Conservation (phyloP, 768 basidiomycete genomes). For the Naematelia aurantialba region DNA sequence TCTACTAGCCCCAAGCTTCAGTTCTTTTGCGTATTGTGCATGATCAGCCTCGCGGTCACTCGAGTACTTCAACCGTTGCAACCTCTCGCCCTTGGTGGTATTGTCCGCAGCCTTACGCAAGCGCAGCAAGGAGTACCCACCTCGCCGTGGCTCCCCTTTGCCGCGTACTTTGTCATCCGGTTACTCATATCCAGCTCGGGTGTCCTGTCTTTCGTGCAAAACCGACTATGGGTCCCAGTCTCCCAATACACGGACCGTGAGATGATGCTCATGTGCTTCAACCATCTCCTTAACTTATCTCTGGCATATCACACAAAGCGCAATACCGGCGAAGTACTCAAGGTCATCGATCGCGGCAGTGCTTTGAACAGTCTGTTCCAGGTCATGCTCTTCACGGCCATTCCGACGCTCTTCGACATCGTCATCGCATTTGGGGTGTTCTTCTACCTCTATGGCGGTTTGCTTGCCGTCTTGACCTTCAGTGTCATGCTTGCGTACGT, state of each 20-base stretch:
- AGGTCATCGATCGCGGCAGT: conserved; percentile 65
- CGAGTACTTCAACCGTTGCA: conserved; percentile 71
- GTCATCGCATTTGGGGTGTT: conserved; percentile 48
- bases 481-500: conserved; percentile 62
- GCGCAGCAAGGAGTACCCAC: not conserved
- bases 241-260: conserved; percentile 85
- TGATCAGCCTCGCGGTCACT: conserved; percentile 66
- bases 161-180: conserved; percentile 65
- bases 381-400: conserved; percentile 75
- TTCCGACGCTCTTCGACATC: conserved; percentile 79
- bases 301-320: conserved; percentile 76
- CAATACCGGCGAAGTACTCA: conserved; percentile 79
- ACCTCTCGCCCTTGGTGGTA: conserved; percentile 65
- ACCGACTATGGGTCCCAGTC: conserved; percentile 68
- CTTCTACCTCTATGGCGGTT: conserved; percentile 44
- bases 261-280: conserved; percentile 80
- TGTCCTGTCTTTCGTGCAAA: conserved; percentile 51
- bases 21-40: conserved; percentile 65
- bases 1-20: conserved; percentile 64
- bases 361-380: conserved; percentile 78
- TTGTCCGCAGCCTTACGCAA: conserved; percentile 55
- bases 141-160: conserved; percentile 64
- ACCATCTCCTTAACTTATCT: conserved; percentile 81
- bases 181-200: conserved; percentile 79
- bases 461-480: conserved; percentile 61